A percentile compares a stretch with the other conserved stretches of the same genome.
Evolutionary conservation across 2,329 filamentous ascomycete genomes (phyloP).

Genomic region (Trichophyton equinum): DNA sequence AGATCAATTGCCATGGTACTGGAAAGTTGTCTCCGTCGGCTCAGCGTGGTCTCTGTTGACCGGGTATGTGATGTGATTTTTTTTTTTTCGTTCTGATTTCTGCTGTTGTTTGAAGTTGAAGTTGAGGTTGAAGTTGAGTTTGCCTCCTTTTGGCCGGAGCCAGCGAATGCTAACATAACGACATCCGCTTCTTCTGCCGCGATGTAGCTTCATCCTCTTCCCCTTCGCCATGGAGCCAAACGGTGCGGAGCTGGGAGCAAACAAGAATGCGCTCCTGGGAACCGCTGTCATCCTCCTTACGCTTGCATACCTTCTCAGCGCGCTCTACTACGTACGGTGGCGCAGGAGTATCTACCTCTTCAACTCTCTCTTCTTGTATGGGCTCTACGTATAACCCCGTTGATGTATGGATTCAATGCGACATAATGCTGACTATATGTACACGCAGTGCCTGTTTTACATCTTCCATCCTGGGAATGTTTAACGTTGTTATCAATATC

Average conservation of each 20-base stretch:
- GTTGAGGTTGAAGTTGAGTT: neutral
- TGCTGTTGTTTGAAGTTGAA: neutral
- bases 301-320: constrained; percentile 18
- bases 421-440: neutral
- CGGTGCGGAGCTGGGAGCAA: constrained; percentile 13
- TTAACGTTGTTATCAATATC: constrained; percentile 26
- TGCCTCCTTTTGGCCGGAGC: neutral
- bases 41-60: constrained; percentile 20
- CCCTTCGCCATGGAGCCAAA: constrained; percentile 20
- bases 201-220: constrained; percentile 21
- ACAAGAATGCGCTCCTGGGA: constrained; percentile 17
- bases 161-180: neutral
- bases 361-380: constrained; percentile 23
- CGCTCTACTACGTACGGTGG: constrained; percentile 18
- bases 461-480: constrained; percentile 22
- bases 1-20: constrained; percentile 15
- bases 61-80: constrained; percentile 18
- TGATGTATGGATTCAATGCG: neutral
- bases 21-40: constrained; percentile 18
- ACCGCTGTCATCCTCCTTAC: constrained; percentile 20
- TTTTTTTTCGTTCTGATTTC: neutral
- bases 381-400: neutral
- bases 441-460: constrained; percentile 15
- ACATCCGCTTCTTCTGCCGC: neutral
- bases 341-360: constrained; percentile 17